Evolutionary conservation across 345 rosid genomes (phyloP), one percentile per base, ranked within the genome.

Genomic region (Isatis tinctoria): DNA sequence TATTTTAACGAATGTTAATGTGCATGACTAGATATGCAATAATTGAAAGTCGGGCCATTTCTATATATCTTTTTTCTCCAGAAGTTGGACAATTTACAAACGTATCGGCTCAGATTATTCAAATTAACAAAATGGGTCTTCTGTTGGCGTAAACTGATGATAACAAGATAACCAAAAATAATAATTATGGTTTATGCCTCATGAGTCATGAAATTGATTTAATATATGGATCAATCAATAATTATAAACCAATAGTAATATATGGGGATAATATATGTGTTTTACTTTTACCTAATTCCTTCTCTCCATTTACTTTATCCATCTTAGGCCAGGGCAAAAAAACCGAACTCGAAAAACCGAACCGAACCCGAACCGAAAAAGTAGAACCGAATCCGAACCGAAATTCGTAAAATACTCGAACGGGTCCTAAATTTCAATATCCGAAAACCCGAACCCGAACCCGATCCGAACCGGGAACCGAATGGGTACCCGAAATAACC

Each of bases 1-100:
- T 52, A 51, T 18, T 69, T 57, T 48, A 60, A 52, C 30, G 12
- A 61, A 62, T 53, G 65, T 69, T 68, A 53, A 26, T 61, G 79
- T 69, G 74, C 74, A 69, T 76, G 74, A 76, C 74, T 76, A 69
- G 74, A 48, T 62, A 36, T 69, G 59, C 74, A 76, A 62, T 62
- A n/a, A 61, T 53, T 52, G 32, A 13, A 41, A 68, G 74, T 60
- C 36, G 12, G 24, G 11, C 7, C 12, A 22, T 60, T 16, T 75
- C 6, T 60, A 67, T 40, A 60, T 67, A 8, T 2, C n/a, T n/a
- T 12, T 11, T 64, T 32, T 28, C 35, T 59, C 28, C 27, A 36
- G 48, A 13, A 59, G 27, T 27, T 51, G 56, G 63, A 61, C 24
- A 61, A 24, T 61, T 49, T 49, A 49, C 60, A 37, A 37, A 67